Base-by-base conservation (phyloP, 2,329 filamentous ascomycete species). In the Colletotrichum sp. region DNA sequence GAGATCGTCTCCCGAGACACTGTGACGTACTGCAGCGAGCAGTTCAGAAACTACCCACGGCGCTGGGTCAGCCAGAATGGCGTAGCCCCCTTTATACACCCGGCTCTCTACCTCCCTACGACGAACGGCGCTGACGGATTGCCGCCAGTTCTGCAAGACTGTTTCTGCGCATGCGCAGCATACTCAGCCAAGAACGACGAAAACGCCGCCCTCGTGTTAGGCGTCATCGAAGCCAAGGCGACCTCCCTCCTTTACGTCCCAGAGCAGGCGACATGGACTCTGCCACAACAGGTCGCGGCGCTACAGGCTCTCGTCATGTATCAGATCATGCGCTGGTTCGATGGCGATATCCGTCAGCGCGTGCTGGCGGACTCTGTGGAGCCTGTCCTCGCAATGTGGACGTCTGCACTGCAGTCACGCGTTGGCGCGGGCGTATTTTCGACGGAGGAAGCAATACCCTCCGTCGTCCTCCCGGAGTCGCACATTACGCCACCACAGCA, bases 11-110 rank as follows among this genome's bases (percentile, higher is more conserved):
- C 72, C 8, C 55, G 77, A 15, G 77, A 78, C 32, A 65, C 77
- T 24, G 70, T 78, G 15, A 15, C 72, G 18, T 78, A 78, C 69
- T 75, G 75, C 69, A 78, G 52, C 30, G 77, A 78, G 62, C 77
- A 78, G 69, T 78, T 77, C 26, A 44, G 72, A 9, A 55, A 34
- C 44, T 82, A 80, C 78, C 78, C 82, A 5, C 48, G 57, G 6
- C 71, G 81, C 24, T 84, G 82, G 81, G 70, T 81, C 18, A 39
- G 71, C 60, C 75, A 75, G 24, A 75, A 78, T 55, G 79, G 76
- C 18, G 80, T 80, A 30, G 80, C 78, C 55, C 80, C 80, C 3
- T 80, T 84, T 18, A 80, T 83, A 57, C 82, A 84, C 64, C 62
- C 75, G 4, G 71, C 75, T 2, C 78, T 84, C 2, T 83, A 82